Conservation (phyloP, 2,329 filamentous ascomycete genomes). For the Cylindrodendrum hubeiense region DNA sequence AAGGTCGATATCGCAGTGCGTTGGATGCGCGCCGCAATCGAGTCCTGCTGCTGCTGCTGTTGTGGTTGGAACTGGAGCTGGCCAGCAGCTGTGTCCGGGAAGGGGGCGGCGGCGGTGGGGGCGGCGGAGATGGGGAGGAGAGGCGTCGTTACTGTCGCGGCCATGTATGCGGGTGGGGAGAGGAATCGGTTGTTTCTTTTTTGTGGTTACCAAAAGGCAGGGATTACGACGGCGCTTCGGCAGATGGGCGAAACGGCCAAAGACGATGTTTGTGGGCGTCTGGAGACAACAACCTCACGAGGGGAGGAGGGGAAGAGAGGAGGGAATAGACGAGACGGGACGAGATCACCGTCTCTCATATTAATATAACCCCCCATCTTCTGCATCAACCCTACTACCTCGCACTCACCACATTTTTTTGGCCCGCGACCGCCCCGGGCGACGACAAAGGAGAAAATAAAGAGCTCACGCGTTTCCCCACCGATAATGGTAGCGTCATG, state of each 20-base stretch:
- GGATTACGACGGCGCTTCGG: no score
- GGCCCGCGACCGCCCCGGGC: constrained; percentile 6
- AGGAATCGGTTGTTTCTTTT: background rate
- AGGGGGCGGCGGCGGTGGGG: constrained; percentile 35
- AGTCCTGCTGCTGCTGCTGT: background rate
- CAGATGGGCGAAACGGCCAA: background rate
- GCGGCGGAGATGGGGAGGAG: constrained; percentile 43
- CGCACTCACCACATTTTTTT: constrained; percentile 11
- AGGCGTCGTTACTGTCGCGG: constrained; percentile 39
- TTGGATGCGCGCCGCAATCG: constrained; percentile 37
- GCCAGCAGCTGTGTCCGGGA: background rate
- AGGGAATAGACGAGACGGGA: background rate
- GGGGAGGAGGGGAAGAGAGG: background rate
- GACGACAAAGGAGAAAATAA: constrained; percentile 19
- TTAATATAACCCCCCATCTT: background rate
- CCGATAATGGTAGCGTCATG: constrained; percentile 31
- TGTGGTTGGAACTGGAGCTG: background rate
- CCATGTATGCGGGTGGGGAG: constrained; percentile 13
- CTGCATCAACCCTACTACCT: background rate
- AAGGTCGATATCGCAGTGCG: constrained; percentile 41
- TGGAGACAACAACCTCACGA: background rate
- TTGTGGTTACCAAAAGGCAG: background rate
- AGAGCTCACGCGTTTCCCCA: constrained; percentile 46
- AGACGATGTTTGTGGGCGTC: background rate
- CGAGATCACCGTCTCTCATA: background rate